Percentiles rank a stretch among this genome's conserved stretches.
Conservation (phyloP, 805 yeast species). For the Wickerhamiella brachini region DNA sequence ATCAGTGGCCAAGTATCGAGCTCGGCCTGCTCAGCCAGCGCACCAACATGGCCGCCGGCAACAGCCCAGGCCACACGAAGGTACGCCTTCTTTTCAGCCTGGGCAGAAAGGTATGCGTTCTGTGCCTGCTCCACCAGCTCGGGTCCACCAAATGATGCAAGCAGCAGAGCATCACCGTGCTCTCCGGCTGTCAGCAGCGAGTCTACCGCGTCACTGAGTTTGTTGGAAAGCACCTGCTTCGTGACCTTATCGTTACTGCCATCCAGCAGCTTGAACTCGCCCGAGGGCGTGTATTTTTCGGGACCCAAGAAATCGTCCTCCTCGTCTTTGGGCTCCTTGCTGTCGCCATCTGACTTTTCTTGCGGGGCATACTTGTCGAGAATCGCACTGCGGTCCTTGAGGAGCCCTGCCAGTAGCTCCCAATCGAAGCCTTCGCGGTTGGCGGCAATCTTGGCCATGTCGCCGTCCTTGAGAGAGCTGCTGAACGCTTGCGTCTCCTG, state of each 20-base stretch:
- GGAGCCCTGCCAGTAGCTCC: constrained; percentile 21
- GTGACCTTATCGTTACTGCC: constrained; percentile 26
- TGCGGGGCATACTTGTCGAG: constrained; percentile 20
- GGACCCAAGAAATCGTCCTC: constrained; percentile 23
- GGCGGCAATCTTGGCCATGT: constrained; percentile 15
- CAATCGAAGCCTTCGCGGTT: constrained; percentile 21
- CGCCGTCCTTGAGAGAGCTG: constrained; percentile 36
- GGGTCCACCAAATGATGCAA: constrained; percentile 46
- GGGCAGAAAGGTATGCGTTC: constrained; percentile 52
- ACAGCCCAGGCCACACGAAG: constrained; percentile 64
- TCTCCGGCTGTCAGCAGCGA: constrained; percentile 48
- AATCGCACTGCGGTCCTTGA: constrained; percentile 9
- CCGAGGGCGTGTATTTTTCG: constrained; percentile 20
- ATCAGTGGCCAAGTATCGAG: constrained; percentile 72
- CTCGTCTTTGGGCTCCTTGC: constrained; percentile 26
- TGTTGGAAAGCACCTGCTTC: constrained; percentile 43
- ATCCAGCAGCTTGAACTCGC: constrained; percentile 22
- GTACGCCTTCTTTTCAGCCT: constrained; percentile 38
- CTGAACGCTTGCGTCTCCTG: constrained; percentile 29
- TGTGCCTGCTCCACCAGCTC: constrained; percentile 51
- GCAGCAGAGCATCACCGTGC: constrained; percentile 65
- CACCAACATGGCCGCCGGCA: constrained; percentile 40
- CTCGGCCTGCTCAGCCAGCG: constrained; percentile 65
- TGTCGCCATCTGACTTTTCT: constrained; percentile 22
- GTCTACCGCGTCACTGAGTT: constrained; percentile 53